These are phyloP conservation scores for Spizellomyces sp. DNA, from an alignment of 192 early-diverging fungal genomes.

Conservation along the genomic window DNA sequence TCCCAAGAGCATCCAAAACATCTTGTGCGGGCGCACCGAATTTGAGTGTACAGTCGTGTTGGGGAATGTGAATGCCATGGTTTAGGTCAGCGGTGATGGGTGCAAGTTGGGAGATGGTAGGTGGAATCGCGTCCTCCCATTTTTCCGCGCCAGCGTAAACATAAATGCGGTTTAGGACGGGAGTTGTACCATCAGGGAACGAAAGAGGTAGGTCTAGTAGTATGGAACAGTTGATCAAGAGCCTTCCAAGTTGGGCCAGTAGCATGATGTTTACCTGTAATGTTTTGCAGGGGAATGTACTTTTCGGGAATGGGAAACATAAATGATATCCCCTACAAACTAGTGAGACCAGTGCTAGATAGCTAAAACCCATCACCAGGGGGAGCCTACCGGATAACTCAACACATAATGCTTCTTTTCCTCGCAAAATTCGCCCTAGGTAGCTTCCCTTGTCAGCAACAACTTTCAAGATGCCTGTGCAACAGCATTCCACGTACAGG, in stretches of 20 bases:
- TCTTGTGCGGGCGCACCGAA: conserved; percentile 69
- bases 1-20: conserved; percentile 69
- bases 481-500: conserved; percentile 19
- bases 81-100: neutral
- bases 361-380: neutral
- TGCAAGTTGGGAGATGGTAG: neutral
- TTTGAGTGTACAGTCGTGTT: neutral
- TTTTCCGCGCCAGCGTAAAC: conserved; percentile 55
- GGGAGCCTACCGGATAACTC: conserved; percentile 65
- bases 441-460: conserved; percentile 9
- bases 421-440: conserved; percentile 63
- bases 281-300: conserved; percentile 40
- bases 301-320: conserved; percentile 69
- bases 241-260: neutral
- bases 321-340: conserved; percentile 65
- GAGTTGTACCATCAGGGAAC: conserved; percentile 75
- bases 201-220: conserved; percentile 65
- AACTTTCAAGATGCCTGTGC: neutral
- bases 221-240: neutral
- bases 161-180: conserved; percentile 63
- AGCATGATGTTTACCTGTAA: conserved; percentile 6
- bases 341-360: neutral
- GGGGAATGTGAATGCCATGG: conserved; percentile 13
- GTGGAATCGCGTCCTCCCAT: conserved; percentile 51
- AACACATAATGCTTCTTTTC: conserved; percentile 58